Percentiles rank a stretch among this genome's conserved stretches.
Conservation (phyloP, 495 filamentous ascomycete species). For the Talaromyces ruber region DNA sequence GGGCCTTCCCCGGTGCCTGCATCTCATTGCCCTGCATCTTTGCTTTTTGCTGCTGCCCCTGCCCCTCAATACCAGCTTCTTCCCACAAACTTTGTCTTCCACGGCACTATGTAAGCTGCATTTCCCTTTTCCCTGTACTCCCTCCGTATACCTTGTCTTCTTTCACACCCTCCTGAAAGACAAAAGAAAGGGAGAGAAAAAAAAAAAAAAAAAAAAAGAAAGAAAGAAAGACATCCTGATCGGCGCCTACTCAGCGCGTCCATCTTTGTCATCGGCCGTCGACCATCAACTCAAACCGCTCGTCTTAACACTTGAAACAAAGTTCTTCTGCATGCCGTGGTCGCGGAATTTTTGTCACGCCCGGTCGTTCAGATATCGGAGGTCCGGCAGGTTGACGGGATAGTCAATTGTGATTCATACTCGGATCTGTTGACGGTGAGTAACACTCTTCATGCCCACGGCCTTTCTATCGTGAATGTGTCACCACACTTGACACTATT, state of each 20-base stretch:
- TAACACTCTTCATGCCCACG: background rate
- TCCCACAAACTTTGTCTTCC: background rate
- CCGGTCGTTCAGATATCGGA: conserved; percentile 7
- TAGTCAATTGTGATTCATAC: conserved; percentile 2
- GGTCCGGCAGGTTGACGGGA: conserved; percentile 1
- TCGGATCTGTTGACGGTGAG: conserved; percentile 2
- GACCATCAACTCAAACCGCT: background rate
- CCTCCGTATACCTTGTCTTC: background rate
- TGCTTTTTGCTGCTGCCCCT: conserved; percentile 3
- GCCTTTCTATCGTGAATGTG: background rate
- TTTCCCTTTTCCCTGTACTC: background rate
- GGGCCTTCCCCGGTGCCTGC: conserved; percentile 7
- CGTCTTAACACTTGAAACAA: background rate
- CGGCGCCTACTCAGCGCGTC: background rate
- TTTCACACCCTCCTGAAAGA: conserved; percentile 1
- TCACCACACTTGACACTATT: background rate
- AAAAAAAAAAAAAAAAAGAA: background rate
- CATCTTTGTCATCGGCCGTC: background rate
- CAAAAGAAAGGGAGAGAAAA: background rate
- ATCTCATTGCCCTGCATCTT: conserved; percentile 4
- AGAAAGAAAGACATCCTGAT: background rate
- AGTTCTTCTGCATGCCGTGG: conserved; percentile 3
- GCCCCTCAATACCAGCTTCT: conserved; percentile 1
- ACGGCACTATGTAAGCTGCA: conserved; percentile 8
- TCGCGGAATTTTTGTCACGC: background rate